Evolutionary conservation across 2,329 filamentous ascomycete genomes (phyloP), one percentile per base, ranked within the genome.

Genomic region (Hymenoscyphus fructigenus): DNA sequence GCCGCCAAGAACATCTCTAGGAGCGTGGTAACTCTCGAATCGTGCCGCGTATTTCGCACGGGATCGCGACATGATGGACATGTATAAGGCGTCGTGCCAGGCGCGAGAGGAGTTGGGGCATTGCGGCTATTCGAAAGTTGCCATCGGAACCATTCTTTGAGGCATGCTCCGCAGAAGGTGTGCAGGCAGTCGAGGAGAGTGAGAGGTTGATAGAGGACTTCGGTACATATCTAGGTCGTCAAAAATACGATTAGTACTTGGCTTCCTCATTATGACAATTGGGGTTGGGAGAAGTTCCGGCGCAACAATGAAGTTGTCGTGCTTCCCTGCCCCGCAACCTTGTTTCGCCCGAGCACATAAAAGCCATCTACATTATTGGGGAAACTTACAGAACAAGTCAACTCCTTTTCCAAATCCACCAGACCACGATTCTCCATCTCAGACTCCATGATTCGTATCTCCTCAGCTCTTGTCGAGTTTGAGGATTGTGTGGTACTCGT

Each of bases 81-180:
- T 57, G 93, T 97, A 77, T 92, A 96, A 74, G 84, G 75, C 12
- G 67, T 70, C 6, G 68, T 59, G 29, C 68, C 68, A 9, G 68
- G 41, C n/a, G 70, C 65, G 15, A 71, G 61, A 17, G 73, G 65
- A 34, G 66, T 69, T 56, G 69, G 67, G 28, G 69, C 65, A 60
- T 70, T 73, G 59, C 69, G 72, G 57, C 66, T 63, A 10, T 70
- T 68, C 26, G 66, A 68, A 17, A 72, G 68, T 77, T 97, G 92
- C 78, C 88, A 95, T 68, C 83, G 81, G 76, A 98, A 99, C 95
- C 95, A 99, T 81, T 96, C 92, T 78, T 96, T 97, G 65, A 98
- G 78, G 76, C 95, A 99, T 47, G 91, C 91, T 69, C 93, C 95
- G 81, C 95, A 99, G 78, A 96, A 99, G 57, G 94, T 97, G 79